These are phyloP conservation scores for Neurospora sp. DNA, from an alignment of 2,329 filamentous ascomycete genomes.

Conservation along the genomic window DNA sequence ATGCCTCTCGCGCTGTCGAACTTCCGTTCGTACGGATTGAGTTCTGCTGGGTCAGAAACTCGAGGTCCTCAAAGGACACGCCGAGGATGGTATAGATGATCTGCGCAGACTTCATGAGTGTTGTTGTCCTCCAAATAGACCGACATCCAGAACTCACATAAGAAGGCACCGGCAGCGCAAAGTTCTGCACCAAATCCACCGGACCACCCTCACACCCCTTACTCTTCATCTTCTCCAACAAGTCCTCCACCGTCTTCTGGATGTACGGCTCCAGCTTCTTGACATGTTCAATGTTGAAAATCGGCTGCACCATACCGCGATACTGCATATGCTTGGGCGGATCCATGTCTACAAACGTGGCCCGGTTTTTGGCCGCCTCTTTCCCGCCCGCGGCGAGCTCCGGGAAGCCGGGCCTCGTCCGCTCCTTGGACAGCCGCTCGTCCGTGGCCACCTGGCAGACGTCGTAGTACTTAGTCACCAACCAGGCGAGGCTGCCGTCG, in stretches of 20 bases:
- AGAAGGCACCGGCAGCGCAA: slow-evolving; percentile 37
- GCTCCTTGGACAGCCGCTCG: slow-evolving; percentile 34
- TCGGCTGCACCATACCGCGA: slow-evolving; percentile 34
- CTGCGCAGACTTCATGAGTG: slow-evolving; percentile 15
- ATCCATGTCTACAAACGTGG: slow-evolving; percentile 43
- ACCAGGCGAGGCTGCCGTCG: slow-evolving; percentile 36
- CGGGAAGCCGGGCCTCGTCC: slow-evolving; percentile 28
- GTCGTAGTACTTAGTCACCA: slow-evolving; percentile 37
- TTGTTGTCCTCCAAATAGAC: not conserved
- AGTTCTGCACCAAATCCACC: slow-evolving; percentile 35
- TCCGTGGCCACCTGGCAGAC: slow-evolving; percentile 34
- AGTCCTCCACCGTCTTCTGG: slow-evolving; percentile 32
- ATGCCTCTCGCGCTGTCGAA: slow-evolving; percentile 34
- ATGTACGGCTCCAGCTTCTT: slow-evolving; percentile 33
- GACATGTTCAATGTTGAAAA: slow-evolving; percentile 31
- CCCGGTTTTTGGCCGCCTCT: slow-evolving; percentile 33
- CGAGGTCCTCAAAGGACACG: slow-evolving; percentile 35
- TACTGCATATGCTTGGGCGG: slow-evolving; percentile 32
- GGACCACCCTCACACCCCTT: slow-evolving; percentile 27
- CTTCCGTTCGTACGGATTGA: slow-evolving; percentile 37
- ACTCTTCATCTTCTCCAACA: slow-evolving; percentile 29
- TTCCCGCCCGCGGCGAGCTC: slow-evolving; percentile 37
- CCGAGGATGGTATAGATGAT: slow-evolving; percentile 41
- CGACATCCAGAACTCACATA: slow-evolving; percentile 24
- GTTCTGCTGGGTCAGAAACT: slow-evolving; percentile 35